Base-by-base conservation (phyloP, 768 basidiomycete genomes). In the Wakefieldia striispora region DNA sequence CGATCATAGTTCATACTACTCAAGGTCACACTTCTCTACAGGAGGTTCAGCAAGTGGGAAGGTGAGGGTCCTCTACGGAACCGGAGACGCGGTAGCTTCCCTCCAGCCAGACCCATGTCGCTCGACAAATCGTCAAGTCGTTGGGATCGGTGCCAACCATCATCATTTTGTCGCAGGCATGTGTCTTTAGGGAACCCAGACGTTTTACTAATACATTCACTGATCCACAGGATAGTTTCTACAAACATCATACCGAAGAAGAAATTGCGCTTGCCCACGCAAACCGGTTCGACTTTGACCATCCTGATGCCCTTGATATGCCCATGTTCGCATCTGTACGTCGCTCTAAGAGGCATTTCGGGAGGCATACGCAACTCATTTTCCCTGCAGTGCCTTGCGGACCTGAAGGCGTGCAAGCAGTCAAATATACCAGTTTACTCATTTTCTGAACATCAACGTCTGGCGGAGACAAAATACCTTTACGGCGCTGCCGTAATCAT, bases 401-500 rank as follows among this genome's bases (percentile, higher is more conserved):
- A 97, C 58, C 72, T 99, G 53, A 97, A 94, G 66, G 75, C 81
- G 6, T 90, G 91, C 64, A 82, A 72, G 65, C 93, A 83, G 63
- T 81, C 84, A 0, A 88, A 95, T 69, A 91, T 97, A 51, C 95
- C 97, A 0, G 81, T 95, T 7, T 99, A 99, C 67, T 95, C 93
- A 0, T 99, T 99, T 69, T 76, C 81, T 21, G 77, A 89, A 55
- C 97, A 99, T 69, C 93, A 97, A 65, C 75, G 91, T 50, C 63
- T 86, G 23, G 70, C 79, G 13, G 86, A 91, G 57, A 84, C 78
- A 24, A 88, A 92, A 65, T 95, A 97, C 69, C 72, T 95, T 3
- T 97, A 97, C 65, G 94, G 94, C 4, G 93, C 94, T 12, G 84
- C 89, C 16, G 87, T 97, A 42, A 91, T 97, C 60, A 94, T 97